phyloP scores from a whole-genome alignment of 2,329 filamentous ascomycete genomes.

The Ophiosphaerella korrae region DNA sequence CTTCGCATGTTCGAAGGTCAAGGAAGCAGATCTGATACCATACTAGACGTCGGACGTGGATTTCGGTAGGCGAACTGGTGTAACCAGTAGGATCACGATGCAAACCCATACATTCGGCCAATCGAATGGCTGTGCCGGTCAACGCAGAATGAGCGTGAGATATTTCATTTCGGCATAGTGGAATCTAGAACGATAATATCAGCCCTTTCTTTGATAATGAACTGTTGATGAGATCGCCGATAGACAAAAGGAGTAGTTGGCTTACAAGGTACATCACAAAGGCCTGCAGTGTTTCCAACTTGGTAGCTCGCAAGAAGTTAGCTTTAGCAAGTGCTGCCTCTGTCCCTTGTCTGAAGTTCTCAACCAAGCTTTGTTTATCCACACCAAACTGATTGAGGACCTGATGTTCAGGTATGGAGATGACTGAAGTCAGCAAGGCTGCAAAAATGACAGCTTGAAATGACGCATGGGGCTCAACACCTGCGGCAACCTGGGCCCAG shows the following conservation, averaged over 20 bases:
- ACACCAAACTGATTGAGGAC: slow-evolving; percentile 61
- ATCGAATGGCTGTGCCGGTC: slow-evolving; percentile 71
- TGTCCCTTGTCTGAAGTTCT: slow-evolving; percentile 61
- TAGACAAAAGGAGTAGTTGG: slow-evolving; percentile 10
- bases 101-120: slow-evolving; percentile 78
- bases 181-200: slow-evolving; percentile 56
- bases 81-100: slow-evolving; percentile 73
- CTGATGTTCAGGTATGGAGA: slow-evolving; percentile 65
- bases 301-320: slow-evolving; percentile 72
- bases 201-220: neutral
- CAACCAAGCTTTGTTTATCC: slow-evolving; percentile 62
- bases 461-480: slow-evolving; percentile 66
- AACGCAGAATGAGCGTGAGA: slow-evolving; percentile 75
- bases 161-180: slow-evolving; percentile 72
- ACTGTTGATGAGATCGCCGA: neutral
- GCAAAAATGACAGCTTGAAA: slow-evolving; percentile 73
- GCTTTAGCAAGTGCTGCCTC: slow-evolving; percentile 71
- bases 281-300: slow-evolving; percentile 75
- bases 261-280: slow-evolving; percentile 77
- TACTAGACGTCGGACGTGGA: slow-evolving; percentile 71
- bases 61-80: slow-evolving; percentile 68
- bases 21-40: slow-evolving; percentile 82
- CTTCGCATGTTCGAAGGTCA: slow-evolving; percentile 75
- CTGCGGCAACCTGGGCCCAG: slow-evolving; percentile 65
- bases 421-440: slow-evolving; percentile 69